Conservation (phyloP, 164 flowering plant species). For the Cinnamomum micranthum region DNA sequence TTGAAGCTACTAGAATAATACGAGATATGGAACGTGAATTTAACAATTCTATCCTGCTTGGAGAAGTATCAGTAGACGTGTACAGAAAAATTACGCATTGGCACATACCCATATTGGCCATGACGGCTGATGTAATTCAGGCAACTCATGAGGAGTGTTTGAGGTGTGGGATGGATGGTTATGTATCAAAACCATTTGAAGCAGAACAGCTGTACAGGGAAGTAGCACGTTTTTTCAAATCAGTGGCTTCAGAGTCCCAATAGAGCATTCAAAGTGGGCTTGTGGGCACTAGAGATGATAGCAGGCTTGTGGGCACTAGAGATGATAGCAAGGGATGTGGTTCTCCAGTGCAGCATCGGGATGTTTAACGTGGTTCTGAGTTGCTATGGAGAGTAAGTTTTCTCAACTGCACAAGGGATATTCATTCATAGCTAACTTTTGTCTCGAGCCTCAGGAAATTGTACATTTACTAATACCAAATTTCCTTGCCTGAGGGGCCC, state of each 20-base stretch:
- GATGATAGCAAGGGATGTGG: slow-evolving; percentile 13
- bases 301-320: slow-evolving; percentile 5
- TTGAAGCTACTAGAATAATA: slow-evolving; percentile 82
- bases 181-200: slow-evolving; percentile 95
- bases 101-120: slow-evolving; percentile 93
- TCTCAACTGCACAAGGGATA: not conserved
- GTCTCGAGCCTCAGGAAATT: not conserved
- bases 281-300: slow-evolving; percentile 1
- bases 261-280: slow-evolving; percentile 15
- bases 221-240: slow-evolving; percentile 67
- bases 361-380: slow-evolving; percentile 10
- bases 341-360: slow-evolving; percentile 15
- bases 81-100: slow-evolving; percentile 38
- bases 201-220: slow-evolving; percentile 78
- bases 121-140: slow-evolving; percentile 97
- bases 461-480: not conserved
- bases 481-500: not conserved
- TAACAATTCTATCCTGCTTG: slow-evolving; percentile 41
- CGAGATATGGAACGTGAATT: slow-evolving; percentile 52
- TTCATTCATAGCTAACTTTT: not conserved
- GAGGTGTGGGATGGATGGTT: slow-evolving; percentile 90
- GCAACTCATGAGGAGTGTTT: slow-evolving; percentile 81
- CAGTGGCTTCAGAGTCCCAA: slow-evolving; percentile 17
- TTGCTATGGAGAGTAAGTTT: slow-evolving; percentile 1
- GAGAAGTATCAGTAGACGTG: slow-evolving; percentile 39